Evolutionary conservation across 441 rosid species (phyloP).

Genomic region (Sinapis alba): DNA sequence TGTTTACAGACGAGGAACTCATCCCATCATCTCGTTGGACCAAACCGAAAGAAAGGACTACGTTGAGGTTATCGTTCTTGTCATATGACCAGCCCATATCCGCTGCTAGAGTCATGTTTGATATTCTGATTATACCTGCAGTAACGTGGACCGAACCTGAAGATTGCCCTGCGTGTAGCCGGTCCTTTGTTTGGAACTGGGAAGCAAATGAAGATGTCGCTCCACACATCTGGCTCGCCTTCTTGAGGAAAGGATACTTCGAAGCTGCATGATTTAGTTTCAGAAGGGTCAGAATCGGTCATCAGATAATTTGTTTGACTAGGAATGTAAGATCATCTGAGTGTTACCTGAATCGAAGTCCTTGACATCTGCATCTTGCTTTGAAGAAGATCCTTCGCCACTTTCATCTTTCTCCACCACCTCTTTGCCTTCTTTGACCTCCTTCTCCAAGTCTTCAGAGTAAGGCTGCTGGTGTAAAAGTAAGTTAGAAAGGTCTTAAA

Average conservation of each 20-base stretch:
- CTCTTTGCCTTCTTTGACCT: not conserved
- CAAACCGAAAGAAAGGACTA: constrained; percentile 44
- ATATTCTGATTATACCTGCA: constrained; percentile 91
- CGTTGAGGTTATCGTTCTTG: constrained; percentile 65
- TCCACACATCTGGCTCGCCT: constrained; percentile 76
- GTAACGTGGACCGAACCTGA: constrained; percentile 84
- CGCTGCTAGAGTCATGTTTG: constrained; percentile 35
- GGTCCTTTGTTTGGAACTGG: constrained; percentile 78
- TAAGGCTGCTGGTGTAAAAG: constrained; percentile 45
- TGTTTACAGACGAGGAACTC: constrained; percentile 17
- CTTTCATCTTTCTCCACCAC: constrained; percentile 32
- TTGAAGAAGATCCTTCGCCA: constrained; percentile 64
- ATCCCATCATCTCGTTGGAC: constrained; percentile 48
- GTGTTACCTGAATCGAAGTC: constrained; percentile 61
- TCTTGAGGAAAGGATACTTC: constrained; percentile 70
- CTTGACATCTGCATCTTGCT: not conserved
- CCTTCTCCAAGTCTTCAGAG: constrained; percentile 28
- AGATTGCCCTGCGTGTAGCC: constrained; percentile 63
- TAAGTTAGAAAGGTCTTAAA: constrained; percentile 16
- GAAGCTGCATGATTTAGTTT: constrained; percentile 48
- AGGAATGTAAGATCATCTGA: constrained; percentile 1
- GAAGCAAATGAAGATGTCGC: constrained; percentile 83
- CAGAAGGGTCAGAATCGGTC: not conserved
- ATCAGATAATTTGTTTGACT: not conserved
- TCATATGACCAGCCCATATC: constrained; percentile 67